Conservation (phyloP, 176 grass and related monocot genomes). For the Cocos nucifera region DNA sequence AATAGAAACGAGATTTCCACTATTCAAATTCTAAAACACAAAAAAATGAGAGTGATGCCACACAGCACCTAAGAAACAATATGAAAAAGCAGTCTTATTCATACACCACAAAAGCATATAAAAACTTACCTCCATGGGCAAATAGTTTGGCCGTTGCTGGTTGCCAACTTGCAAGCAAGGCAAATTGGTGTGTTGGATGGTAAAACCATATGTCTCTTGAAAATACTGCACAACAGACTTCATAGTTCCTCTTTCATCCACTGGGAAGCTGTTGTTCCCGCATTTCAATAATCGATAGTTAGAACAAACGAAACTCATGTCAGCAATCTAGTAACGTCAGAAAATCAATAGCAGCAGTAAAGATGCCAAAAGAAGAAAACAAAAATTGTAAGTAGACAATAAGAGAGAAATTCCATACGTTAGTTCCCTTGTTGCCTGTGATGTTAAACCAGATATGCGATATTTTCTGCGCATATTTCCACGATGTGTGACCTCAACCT, state of each 20-base stretch:
- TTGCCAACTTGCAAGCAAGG: constrained; percentile 87
- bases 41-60: no score
- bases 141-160: constrained; percentile 79
- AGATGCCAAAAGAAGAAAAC: background rate
- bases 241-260: constrained; percentile 69
- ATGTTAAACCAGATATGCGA: constrained; percentile 75
- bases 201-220: constrained; percentile 92
- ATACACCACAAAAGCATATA: no score
- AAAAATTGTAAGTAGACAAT: background rate
- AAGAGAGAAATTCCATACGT: constrained; percentile 31
- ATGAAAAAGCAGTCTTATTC: no score
- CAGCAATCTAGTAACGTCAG: background rate
- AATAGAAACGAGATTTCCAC: no score
- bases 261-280: constrained; percentile 43
- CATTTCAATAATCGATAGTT: no score
- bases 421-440: constrained; percentile 69
- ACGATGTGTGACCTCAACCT: constrained; percentile 95
- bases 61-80: no score
- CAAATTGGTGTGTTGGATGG: constrained; percentile 77
- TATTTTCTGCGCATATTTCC: constrained; percentile 93
- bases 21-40: no score
- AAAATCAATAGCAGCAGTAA: background rate
- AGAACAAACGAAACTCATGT: background rate
- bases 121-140: constrained; percentile 84
- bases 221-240: constrained; percentile 96